Evolutionary conservation across 208 protist genomes (phyloP), one percentile per base, ranked within the genome.

Genomic region (Leishmania mexicana): DNA sequence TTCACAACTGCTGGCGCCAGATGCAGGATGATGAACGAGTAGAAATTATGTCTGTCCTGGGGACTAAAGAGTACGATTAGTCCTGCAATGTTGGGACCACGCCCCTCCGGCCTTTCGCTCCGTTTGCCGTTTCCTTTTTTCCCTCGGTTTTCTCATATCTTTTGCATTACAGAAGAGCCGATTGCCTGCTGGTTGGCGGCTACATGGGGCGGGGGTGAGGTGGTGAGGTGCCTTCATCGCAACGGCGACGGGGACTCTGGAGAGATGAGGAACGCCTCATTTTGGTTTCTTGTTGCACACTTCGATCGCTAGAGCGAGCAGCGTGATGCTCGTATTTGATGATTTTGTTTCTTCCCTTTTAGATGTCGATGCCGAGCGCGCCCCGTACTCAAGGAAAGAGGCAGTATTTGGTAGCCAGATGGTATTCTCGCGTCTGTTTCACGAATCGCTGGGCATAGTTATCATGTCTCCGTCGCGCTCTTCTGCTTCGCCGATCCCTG

Each of bases 1-100:
- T 98, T 47, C 91, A 94, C 11, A 83, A 92, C 51, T 95, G 90
- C 84, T 98, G 95, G 93, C 85, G 74, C 21, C 87, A 95, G 78
- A 85, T 98, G 81, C 88, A 96, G 70, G 93, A 96, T 38, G 95
- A 98, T 80, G 95, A 98, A 67, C 85, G 92, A 53, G 90, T 89
- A 76, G 92, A 96, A 62, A 87, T 98, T 28, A 89, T 96, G 75
- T 95, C 92, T 6, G 92, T 92, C 0, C 85, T 97, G 15, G 90
- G 89, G 17, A 83, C 81, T 11, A 54, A 83, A 57, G 89, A 94
- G 15, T 72, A 60, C 31, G 81, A 73, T 21, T 81, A 81, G 68
- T 3, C 28, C 1, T 42, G 54, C 35, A 47, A 45, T 19, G 10
- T 19, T 10, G 76, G 11, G 76, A 11, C n/a, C 3, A 45, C 62